Evolutionary conservation across 2,329 filamentous ascomycete species (phyloP), one percentile per base, ranked within the genome.

Genomic region (Hymenoscyphus occultus): DNA sequence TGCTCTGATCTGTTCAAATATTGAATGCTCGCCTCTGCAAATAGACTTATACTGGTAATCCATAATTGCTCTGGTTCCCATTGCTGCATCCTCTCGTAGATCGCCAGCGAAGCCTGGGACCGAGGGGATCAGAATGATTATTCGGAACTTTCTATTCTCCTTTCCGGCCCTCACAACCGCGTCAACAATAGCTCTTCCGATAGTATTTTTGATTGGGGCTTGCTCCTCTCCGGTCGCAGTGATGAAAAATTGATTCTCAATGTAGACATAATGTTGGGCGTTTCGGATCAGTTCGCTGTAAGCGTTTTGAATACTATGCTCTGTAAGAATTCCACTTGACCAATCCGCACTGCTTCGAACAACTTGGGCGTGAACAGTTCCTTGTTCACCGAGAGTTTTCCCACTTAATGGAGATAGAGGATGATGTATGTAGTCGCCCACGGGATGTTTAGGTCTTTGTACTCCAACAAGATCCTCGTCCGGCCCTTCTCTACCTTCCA

Each of bases 1-100:
- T 6, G 85, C 86, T 64, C 82, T 81, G 65, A 97, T 87, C 74
- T 90, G 89, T 48, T 86, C 92, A 71, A 90, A 95, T 61, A 99
- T 98, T 4, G 92, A 97, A 75, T 98, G 83, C 69, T 96, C 90
- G 5, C 95, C 95, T 56, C 95, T 89, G 74, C 90, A 92, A 70
- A 99, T 96, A 0, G 92, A 96, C 78, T 96, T 96, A 82, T 95
- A 99, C 76, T 98, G 95, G 74, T 97, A 98, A 76, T 98, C 93
- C 74, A 99, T 98, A 73, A 98, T 99, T 12, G 93, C 94, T 59
- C 92, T 80, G 0, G 94, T 98, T 10, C 94, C 94, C 0, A 86
- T 86, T 0, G 94, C 94, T 22, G 90, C 92, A 71, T 91, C 88
- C 13, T 93, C 87, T 64, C 93, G 83, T 39, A 99, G 82, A 74